phyloP scores from a whole-genome alignment of 176 grass and related monocot species.

The Carex cristatella region DNA sequence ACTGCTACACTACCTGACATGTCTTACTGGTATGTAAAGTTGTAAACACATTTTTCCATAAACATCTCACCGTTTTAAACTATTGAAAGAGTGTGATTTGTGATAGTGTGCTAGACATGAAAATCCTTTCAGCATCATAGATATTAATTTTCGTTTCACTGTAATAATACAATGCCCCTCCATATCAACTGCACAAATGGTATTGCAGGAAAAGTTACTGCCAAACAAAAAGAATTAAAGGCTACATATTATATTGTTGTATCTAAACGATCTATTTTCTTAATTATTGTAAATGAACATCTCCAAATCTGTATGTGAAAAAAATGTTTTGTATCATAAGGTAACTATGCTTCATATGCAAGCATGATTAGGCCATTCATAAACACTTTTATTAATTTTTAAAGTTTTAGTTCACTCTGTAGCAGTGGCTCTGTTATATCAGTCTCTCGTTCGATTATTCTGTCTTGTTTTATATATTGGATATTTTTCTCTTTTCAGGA shows the following conservation, averaged over 20 bases:
- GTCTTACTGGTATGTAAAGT: not conserved
- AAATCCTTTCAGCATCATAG: not conserved
- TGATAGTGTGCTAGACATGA: no score
- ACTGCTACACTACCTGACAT: not conserved
- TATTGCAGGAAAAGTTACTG: not conserved
- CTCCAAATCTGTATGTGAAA: not conserved
- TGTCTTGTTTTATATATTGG: not conserved
- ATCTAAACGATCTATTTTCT: no score
- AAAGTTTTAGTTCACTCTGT: no score
- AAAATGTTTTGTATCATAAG: no score
- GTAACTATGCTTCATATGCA: no score
- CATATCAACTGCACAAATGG: no score
- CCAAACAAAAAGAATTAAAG: not conserved
- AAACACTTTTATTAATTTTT: no score
- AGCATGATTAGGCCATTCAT: no score
- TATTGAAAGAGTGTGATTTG: not conserved
- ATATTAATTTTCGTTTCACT: no score
- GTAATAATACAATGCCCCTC: not conserved
- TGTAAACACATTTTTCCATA: not conserved
- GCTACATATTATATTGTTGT: no score
- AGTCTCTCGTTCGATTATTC: no score
- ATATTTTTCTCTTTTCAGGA: not conserved
- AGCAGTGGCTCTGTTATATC: not conserved
- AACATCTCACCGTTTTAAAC: not conserved
- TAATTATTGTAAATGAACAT: not conserved